phyloP scores from a whole-genome alignment of 805 yeast species.

The Ogataea zsoltii region DNA sequence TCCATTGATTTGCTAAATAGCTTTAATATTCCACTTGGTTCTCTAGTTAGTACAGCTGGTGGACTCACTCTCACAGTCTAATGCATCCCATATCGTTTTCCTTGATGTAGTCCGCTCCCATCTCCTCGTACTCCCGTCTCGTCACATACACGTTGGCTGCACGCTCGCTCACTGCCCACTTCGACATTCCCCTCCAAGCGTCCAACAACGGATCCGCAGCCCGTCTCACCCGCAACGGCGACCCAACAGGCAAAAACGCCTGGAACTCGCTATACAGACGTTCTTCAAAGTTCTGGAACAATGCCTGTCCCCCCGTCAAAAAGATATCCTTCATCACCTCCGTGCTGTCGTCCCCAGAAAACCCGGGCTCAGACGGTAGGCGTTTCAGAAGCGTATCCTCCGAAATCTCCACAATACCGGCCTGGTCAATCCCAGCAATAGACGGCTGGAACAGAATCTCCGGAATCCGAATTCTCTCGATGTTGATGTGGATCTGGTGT shows the following conservation, averaged over 20 bases:
- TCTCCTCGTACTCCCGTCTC: slow-evolving; percentile 76
- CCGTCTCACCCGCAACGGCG: slow-evolving; percentile 57
- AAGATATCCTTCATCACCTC: slow-evolving; percentile 64
- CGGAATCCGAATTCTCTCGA: slow-evolving; percentile 90
- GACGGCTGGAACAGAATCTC: slow-evolving; percentile 91
- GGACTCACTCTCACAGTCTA: slow-evolving; percentile 16
- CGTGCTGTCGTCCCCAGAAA: slow-evolving; percentile 50
- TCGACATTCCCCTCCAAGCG: slow-evolving; percentile 94
- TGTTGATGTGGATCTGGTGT: slow-evolving; percentile 87
- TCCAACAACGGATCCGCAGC: slow-evolving; percentile 74
- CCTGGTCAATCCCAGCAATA: slow-evolving; percentile 94
- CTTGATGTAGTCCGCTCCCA: slow-evolving; percentile 85
- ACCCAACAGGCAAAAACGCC: slow-evolving; percentile 66
- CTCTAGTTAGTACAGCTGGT: too few relatives aligned
- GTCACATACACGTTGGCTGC: slow-evolving; percentile 52
- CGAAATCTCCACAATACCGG: slow-evolving; percentile 81
- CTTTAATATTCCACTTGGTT: too few relatives aligned
- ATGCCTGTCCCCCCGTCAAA: slow-evolving; percentile 83
- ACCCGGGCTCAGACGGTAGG: slow-evolving; percentile 52
- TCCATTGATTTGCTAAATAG: too few relatives aligned
- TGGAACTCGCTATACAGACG: slow-evolving; percentile 73
- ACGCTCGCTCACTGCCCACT: slow-evolving; percentile 60
- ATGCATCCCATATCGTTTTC: slow-evolving; percentile 73
- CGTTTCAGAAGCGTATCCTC: slow-evolving; percentile 65
- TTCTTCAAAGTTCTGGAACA: slow-evolving; percentile 61